phyloP scores from a whole-genome alignment of 2,329 filamentous ascomycete genomes.

The Phaeoacremonium minimum region DNA sequence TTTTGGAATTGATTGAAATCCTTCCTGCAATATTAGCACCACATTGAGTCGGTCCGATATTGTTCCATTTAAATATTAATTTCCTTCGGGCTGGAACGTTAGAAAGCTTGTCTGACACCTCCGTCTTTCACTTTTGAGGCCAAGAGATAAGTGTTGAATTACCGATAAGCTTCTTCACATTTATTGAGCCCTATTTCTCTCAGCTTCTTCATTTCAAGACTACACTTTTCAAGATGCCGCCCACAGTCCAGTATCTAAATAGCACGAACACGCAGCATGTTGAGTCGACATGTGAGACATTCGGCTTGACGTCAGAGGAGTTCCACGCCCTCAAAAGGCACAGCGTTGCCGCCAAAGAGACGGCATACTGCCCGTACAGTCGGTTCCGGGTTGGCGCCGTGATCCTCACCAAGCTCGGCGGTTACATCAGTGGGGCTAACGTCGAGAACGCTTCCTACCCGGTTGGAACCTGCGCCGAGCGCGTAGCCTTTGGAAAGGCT shows the following conservation, averaged over 20 bases:
- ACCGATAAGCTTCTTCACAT: no score
- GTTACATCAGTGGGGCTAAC: constrained; percentile 72
- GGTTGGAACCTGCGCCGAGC: constrained; percentile 92
- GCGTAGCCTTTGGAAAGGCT: constrained; percentile 81
- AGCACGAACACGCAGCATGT: constrained; percentile 16
- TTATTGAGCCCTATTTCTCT: no score
- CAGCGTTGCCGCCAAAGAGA: constrained; percentile 67
- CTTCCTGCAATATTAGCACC: no score
- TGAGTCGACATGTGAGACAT: constrained; percentile 25
- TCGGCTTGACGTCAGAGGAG: constrained; percentile 56
- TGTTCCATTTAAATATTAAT: no score
- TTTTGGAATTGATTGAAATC: no score
- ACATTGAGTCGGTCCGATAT: no score
- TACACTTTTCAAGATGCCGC: no score
- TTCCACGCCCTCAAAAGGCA: constrained; percentile 58
- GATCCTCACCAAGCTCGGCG: constrained; percentile 50
- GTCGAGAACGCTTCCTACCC: constrained; percentile 93
- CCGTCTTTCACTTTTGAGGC: no score
- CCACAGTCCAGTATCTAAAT: constrained; percentile 15
- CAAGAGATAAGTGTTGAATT: no score
- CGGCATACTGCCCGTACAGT: constrained; percentile 90
- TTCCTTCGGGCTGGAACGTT: no score
- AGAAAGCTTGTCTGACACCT: no score
- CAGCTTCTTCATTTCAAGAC: no score
- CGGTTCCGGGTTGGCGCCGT: constrained; percentile 86